Percentiles rank a stretch among this genome's conserved stretches.
Evolutionary conservation across 306 rosid genomes (phyloP).

Genomic region (Pyrus bretschneideri): DNA sequence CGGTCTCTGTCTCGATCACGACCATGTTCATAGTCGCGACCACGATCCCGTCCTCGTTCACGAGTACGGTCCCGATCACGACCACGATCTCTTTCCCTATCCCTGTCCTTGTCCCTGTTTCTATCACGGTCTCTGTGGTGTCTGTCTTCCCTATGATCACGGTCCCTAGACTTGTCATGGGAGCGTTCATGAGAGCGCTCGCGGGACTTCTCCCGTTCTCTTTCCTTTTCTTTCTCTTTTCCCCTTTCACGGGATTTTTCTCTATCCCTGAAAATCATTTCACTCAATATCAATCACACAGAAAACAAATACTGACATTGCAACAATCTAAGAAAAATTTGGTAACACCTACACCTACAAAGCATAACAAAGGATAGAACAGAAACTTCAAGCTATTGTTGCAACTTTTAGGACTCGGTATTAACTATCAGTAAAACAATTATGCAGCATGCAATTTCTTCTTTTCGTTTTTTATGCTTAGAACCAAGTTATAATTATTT

Average conservation of each 20-base stretch:
- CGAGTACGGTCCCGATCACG: slow-evolving; percentile 61
- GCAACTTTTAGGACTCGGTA: not conserved
- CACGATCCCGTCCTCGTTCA: slow-evolving; percentile 59
- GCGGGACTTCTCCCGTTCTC: slow-evolving; percentile 57
- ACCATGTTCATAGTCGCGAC: slow-evolving; percentile 54
- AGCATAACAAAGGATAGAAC: not conserved
- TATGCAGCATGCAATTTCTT: not conserved
- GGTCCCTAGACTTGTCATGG: slow-evolving; percentile 70
- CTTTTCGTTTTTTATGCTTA: not conserved
- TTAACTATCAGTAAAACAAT: not conserved
- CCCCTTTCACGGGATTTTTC: slow-evolving; percentile 87
- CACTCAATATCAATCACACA: slow-evolving; percentile 20
- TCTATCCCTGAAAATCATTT: slow-evolving; percentile 55
- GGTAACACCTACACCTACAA: not conserved
- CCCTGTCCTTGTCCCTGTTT: slow-evolving; percentile 48
- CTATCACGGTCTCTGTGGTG: slow-evolving; percentile 94
- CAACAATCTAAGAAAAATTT: not conserved
- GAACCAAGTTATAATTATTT: not conserved
- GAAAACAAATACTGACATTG: not conserved
- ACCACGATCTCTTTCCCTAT: slow-evolving; percentile 67
- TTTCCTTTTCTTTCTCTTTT: slow-evolving; percentile 65
- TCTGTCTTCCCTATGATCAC: slow-evolving; percentile 80
- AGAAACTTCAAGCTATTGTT: not conserved
- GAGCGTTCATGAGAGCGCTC: slow-evolving; percentile 72
- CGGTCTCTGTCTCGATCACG: slow-evolving; percentile 46